These are phyloP conservation scores for Pseudogymnoascus sp. DNA, from an alignment of 2,329 filamentous ascomycete species.

Conservation along the genomic window DNA sequence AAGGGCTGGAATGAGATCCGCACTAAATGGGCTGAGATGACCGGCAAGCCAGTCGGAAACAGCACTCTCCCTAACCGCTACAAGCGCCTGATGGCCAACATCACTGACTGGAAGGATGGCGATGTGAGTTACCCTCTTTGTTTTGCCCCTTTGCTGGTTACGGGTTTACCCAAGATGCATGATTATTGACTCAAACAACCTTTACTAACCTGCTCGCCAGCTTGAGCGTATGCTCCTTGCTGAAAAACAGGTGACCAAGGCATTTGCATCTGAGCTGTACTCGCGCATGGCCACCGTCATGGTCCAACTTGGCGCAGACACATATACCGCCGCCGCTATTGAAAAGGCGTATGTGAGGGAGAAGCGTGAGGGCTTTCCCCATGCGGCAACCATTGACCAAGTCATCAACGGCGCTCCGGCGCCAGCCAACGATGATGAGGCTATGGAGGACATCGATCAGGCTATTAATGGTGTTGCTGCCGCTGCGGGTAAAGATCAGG, in stretches of 20 bases:
- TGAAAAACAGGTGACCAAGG: background rate
- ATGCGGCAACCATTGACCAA: background rate
- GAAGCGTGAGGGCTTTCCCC: background rate
- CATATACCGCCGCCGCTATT: background rate
- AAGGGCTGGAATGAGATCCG: background rate
- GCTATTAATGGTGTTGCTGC: background rate
- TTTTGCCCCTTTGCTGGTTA: too few relatives aligned
- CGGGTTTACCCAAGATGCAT: too few relatives aligned
- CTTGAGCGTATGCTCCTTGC: background rate
- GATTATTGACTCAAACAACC: background rate
- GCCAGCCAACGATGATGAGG: background rate
- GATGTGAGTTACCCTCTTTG: slow-evolving; percentile 1
- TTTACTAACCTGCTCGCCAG: background rate
- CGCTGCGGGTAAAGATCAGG: background rate
- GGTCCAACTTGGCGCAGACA: background rate
- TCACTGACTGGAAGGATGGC: background rate
- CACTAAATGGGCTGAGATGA: background rate
- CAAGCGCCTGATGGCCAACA: background rate
- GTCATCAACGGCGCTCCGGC: background rate
- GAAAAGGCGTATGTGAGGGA: background rate
- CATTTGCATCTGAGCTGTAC: background rate
- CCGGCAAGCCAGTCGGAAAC: background rate
- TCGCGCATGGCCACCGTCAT: background rate
- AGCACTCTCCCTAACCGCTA: background rate
- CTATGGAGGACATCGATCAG: background rate